phyloP scores from a whole-genome alignment of 176 grass and related monocot species.

The Phoenix roebelenii region DNA sequence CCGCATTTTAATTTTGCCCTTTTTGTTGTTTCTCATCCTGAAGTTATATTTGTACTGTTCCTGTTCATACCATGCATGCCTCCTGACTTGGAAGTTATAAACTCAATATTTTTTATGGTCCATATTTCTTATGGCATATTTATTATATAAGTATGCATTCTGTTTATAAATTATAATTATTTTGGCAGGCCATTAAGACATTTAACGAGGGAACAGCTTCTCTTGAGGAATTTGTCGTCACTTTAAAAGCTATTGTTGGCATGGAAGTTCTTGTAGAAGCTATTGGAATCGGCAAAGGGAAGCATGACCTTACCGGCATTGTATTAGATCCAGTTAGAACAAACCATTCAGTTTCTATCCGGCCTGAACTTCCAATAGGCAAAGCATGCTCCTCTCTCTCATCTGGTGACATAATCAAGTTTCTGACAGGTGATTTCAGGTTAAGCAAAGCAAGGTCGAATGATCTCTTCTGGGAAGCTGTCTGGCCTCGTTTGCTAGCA shows the following conservation, averaged over 20 bases:
- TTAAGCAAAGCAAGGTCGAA: slow-evolving; percentile 91
- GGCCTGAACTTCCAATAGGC: slow-evolving; percentile 67
- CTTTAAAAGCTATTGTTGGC: slow-evolving; percentile 52
- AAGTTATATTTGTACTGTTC: too few species aligned
- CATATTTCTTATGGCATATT: too few species aligned
- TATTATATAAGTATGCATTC: too few species aligned
- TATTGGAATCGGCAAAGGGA: slow-evolving; percentile 81
- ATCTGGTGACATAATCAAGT: slow-evolving; percentile 67
- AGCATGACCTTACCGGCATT: slow-evolving; percentile 79
- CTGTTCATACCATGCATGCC: too few species aligned
- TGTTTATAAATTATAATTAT: slow-evolving; percentile 14
- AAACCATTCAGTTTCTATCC: slow-evolving; percentile 36
- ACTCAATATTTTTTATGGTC: too few species aligned
- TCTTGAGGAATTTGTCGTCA: slow-evolving; percentile 79
- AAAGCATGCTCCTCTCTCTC: slow-evolving; percentile 82
- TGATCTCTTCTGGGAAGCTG: slow-evolving; percentile 99
- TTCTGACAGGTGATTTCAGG: slow-evolving; percentile 91
- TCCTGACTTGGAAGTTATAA: too few species aligned
- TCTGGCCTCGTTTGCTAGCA: slow-evolving; percentile 86
- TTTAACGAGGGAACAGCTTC: slow-evolving; percentile 64
- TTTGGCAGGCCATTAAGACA: slow-evolving; percentile 51
- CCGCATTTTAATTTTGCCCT: slow-evolving; percentile 12
- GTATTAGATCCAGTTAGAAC: slow-evolving; percentile 56
- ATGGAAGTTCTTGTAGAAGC: slow-evolving; percentile 50
- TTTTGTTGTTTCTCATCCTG: not conserved